Evolutionary conservation across 352 stramenopile species (phyloP).

Genomic region (Pythium brachiatum): DNA sequence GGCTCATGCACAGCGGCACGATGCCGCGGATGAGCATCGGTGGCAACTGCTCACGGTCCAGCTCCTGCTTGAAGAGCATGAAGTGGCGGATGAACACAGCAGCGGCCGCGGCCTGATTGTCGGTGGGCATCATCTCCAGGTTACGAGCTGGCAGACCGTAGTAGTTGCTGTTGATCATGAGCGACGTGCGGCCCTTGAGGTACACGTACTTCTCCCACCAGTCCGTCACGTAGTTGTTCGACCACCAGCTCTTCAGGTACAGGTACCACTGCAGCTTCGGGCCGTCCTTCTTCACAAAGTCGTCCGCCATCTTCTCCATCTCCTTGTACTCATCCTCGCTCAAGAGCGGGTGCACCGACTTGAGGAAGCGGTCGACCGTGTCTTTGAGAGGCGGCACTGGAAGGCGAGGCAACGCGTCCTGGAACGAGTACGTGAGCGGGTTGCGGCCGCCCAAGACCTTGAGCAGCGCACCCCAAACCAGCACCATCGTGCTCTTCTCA

Average conservation of each 20-base stretch:
- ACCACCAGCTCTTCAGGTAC: slow-evolving; percentile 89
- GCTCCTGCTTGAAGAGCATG: slow-evolving; percentile 83
- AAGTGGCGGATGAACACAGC: slow-evolving; percentile 75
- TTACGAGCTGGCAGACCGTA: slow-evolving; percentile 77
- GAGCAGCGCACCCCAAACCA: slow-evolving; percentile 71
- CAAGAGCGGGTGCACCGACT: slow-evolving; percentile 91
- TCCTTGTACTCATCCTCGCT: slow-evolving; percentile 85
- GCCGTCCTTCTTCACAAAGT: slow-evolving; percentile 88
- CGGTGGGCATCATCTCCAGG: slow-evolving; percentile 56
- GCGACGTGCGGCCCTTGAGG: slow-evolving; percentile 79
- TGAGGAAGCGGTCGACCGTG: slow-evolving; percentile 90
- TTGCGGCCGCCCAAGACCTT: slow-evolving; percentile 82
- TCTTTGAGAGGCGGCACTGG: slow-evolving; percentile 93
- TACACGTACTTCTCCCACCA: slow-evolving; percentile 92
- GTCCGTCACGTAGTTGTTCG: slow-evolving; percentile 88
- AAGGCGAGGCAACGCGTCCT: slow-evolving; percentile 89
- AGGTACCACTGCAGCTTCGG: slow-evolving; percentile 90
- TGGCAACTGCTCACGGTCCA: slow-evolving; percentile 81
- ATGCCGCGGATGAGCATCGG: slow-evolving; percentile 83
- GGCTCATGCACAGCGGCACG: slow-evolving; percentile 89
- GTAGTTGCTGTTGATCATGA: slow-evolving; percentile 94
- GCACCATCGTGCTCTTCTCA: slow-evolving; percentile 65
- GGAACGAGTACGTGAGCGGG: slow-evolving; percentile 89
- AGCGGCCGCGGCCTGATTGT: slow-evolving; percentile 60
- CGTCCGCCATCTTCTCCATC: slow-evolving; percentile 75